Evolutionary conservation across 176 grass and related monocot genomes (phyloP), one percentile per base, ranked within the genome.

Genomic region (Themeda triandra): DNA sequence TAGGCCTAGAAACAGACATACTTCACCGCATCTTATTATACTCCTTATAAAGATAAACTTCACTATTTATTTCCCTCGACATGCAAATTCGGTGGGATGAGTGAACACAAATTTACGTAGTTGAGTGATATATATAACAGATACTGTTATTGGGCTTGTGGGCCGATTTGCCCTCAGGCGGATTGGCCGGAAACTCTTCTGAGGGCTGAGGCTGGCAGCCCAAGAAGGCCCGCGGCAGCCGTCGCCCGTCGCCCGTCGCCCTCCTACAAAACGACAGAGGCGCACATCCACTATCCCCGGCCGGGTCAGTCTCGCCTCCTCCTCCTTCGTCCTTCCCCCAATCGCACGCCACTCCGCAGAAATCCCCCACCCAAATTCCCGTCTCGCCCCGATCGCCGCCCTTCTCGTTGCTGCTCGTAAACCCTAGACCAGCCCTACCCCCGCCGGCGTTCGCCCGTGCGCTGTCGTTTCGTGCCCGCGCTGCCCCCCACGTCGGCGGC

Each of bases 341-440:
- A 73, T 86, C 66, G 54, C 41, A 56, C 83, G 65, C 65, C 33
- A 31, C 46, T 6, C 31, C 51, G 39, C 59, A 54, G 42, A 73
- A 90, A 90, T 78, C 66, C 56, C 44, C 73, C 46, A 30, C 62
- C 27, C 44, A 21, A 89, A 64, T 73, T 73, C 41, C 77, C 40
- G 49, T 23, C 11, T 3, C 13, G 33, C 42, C 8, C 17, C 88
- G 79, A 83, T 86, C 67, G 37, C 74, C 75, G 29, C 75, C 11
- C 30, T 2, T 54, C 51, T 12, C 28, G 25, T 54, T 66, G 58
- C 53, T 75, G 6, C 7, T 39, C 41, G 54, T 66, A 73, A 83
- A 90, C 84, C 73, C 66, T 86, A 83, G 35, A 8, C 4, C 39
- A 37, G 21, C 21, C 25, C 8, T 13, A 14, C 8, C 56, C n/a